Evolutionary conservation across 1,284 basidiomycete genomes (phyloP).

Genomic region (Stygiomarasmius scandens): DNA sequence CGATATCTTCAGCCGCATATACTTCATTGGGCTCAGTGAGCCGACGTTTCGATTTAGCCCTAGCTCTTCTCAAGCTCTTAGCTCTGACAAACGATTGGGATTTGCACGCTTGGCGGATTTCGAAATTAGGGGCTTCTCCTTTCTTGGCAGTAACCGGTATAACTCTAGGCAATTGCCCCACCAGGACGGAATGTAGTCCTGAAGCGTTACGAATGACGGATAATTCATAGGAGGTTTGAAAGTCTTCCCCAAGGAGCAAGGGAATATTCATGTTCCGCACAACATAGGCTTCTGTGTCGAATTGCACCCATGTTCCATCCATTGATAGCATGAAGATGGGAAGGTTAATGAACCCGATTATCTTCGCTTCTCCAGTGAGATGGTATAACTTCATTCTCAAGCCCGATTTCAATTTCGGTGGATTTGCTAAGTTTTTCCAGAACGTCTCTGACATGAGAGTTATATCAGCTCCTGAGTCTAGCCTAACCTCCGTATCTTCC

Average conservation of each 20-base stretch:
- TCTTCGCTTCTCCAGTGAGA: conserved; percentile 8
- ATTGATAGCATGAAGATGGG: not conserved
- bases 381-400: conserved; percentile 8
- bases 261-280: conserved; percentile 28
- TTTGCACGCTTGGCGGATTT: too few species aligned
- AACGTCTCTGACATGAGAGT: conserved; percentile 19
- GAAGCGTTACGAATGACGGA: conserved; percentile 10
- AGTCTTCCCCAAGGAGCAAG: conserved; percentile 30
- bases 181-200: not conserved
- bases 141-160: not conserved
- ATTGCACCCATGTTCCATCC: conserved; percentile 13
- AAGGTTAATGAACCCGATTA: conserved; percentile 8
- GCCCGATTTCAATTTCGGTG: conserved; percentile 9
- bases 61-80: not conserved
- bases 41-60: not conserved
- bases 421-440: not conserved
- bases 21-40: conserved; percentile 1
- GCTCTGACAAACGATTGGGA: too few species aligned
- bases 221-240: conserved; percentile 25
- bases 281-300: conserved; percentile 30
- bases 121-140: too few species aligned
- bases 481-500: not conserved
- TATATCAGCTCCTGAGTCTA: conserved; percentile 23
- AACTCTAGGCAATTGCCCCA: not conserved
- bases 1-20: conserved; percentile 29